These are phyloP conservation scores for Sicyos baderoa DNA, from an alignment of 306 rosid genomes.

Conservation along the genomic window DNA sequence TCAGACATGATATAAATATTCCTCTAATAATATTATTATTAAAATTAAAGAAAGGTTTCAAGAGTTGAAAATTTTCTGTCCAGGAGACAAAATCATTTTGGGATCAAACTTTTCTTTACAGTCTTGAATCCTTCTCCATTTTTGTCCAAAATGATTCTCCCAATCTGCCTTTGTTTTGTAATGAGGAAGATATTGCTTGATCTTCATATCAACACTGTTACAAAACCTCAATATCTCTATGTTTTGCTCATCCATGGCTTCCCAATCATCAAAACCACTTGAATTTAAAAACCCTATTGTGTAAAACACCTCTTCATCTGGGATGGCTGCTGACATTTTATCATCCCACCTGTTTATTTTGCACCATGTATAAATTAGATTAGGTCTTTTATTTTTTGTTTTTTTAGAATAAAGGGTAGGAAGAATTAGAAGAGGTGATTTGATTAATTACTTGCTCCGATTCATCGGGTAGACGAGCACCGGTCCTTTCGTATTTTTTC, in stretches of 20 bases:
- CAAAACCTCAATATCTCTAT: constrained; percentile 57
- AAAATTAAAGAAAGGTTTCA: neutral
- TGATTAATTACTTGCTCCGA: constrained; percentile 53
- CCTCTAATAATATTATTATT: no score
- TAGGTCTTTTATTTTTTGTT: no score
- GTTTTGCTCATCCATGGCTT: constrained; percentile 53
- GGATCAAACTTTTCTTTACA: constrained; percentile 68
- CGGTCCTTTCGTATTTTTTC: constrained; percentile 60
- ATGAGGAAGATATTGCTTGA: constrained; percentile 69
- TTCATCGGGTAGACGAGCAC: constrained; percentile 72
- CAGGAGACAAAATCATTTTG: constrained; percentile 74
- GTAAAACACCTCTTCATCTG: constrained; percentile 81
- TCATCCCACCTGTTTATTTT: constrained; percentile 60
- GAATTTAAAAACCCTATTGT: constrained; percentile 64
- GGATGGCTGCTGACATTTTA: constrained; percentile 53
- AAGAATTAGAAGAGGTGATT: neutral
- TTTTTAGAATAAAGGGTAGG: neutral
- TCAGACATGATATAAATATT: no score
- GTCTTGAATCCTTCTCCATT: constrained; percentile 54
- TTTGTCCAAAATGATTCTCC: constrained; percentile 62
- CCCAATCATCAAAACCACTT: constrained; percentile 63
- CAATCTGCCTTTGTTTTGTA: constrained; percentile 48
- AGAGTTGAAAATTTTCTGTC: constrained; percentile 57
- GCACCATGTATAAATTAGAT: neutral
- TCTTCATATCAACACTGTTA: constrained; percentile 36